phyloP scores from a whole-genome alignment of 176 grass and related monocot genomes.

The Cenchrus purpureus region DNA sequence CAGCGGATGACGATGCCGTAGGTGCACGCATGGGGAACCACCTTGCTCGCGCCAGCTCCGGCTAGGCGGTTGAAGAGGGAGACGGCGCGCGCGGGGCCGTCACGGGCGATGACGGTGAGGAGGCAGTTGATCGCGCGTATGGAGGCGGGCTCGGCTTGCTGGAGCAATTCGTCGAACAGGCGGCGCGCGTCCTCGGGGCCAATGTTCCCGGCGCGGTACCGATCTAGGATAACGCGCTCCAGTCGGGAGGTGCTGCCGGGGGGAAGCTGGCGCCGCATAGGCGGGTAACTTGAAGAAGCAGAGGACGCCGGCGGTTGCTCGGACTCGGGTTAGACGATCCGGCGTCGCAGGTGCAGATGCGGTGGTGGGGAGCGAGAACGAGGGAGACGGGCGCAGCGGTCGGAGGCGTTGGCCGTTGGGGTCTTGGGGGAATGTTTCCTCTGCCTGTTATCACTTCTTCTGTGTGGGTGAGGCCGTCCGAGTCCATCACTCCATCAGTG shows the following conservation, averaged over 20 bases:
- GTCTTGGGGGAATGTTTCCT: too few species aligned
- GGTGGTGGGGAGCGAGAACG: too few species aligned
- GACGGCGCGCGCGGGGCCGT: not conserved
- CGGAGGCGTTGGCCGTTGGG: too few species aligned
- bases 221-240: not conserved
- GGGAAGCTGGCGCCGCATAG: too few species aligned
- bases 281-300: too few species aligned
- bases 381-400: too few species aligned
- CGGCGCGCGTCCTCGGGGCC: not conserved
- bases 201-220: not conserved
- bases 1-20: not conserved
- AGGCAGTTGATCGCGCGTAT: not conserved
- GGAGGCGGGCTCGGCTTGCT: not conserved
- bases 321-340: too few species aligned
- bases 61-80: not conserved
- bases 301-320: too few species aligned
- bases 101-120: not conserved
- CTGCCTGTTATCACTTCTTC: too few species aligned
- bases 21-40: not conserved
- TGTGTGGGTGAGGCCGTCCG: too few species aligned
- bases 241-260: not conserved
- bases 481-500: too few species aligned
- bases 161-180: slow-evolving; percentile 3
- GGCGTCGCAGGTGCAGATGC: too few species aligned
- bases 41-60: not conserved